Conservation (phyloP, 176 grass and related monocot species). For the Lolium rigidum region DNA sequence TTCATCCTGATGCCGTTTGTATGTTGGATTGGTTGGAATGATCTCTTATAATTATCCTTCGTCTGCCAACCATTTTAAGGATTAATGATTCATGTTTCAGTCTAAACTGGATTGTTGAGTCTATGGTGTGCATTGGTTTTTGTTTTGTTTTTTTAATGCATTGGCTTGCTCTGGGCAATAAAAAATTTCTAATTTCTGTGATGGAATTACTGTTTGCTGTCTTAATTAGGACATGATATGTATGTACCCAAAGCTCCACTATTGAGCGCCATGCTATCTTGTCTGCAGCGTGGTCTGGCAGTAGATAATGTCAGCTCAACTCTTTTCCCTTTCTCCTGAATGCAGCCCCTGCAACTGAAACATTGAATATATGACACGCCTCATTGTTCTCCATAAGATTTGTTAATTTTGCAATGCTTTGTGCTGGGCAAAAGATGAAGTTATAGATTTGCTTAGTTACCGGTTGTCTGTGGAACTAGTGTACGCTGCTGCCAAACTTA, state of each 20-base stretch:
- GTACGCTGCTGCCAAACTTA: neutral
- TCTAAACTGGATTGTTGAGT: neutral
- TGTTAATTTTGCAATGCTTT: neutral
- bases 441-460: neutral
- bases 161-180: neutral
- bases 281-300: neutral
- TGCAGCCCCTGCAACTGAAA: neutral
- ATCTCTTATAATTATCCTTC: neutral
- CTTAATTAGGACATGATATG: neutral
- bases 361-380: neutral
- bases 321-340: neutral
- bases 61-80: neutral
- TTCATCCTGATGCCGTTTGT: neutral
- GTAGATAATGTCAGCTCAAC: neutral
- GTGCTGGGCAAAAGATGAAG: neutral
- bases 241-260: neutral
- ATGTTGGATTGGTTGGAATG: neutral
- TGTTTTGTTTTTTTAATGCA: neutral
- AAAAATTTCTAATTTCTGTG: neutral
- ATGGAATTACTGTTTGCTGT: neutral
- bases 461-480: neutral
- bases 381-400: neutral
- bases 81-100: neutral
- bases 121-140: neutral
- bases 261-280: neutral